Percentiles rank a stretch among this genome's conserved stretches.
Evolutionary conservation across 169 alveolate genomes (phyloP).

Genomic region (Eimeria praecox): DNA sequence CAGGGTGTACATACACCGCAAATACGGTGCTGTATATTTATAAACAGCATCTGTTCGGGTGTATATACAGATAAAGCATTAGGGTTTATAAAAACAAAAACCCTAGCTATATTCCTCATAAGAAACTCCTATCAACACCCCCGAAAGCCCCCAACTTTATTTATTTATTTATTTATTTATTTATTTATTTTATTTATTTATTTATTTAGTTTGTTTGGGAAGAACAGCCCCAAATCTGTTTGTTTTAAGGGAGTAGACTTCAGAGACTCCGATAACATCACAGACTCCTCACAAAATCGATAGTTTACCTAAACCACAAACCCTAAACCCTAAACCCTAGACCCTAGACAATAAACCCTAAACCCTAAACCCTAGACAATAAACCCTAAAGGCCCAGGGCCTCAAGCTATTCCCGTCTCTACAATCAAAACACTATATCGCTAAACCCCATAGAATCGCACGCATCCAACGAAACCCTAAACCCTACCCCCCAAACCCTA

Average conservation of each 20-base stretch:
- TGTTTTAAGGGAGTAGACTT: neutral
- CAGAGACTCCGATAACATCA: slow-evolving; percentile 50
- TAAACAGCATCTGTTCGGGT: neutral
- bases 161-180: neutral
- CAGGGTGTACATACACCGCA: slow-evolving; percentile 4
- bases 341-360: too few species aligned
- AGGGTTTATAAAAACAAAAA: neutral
- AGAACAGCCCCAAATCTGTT: slow-evolving; percentile 15
- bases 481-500: neutral
- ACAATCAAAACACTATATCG: too few species aligned
- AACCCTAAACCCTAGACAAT: neutral
- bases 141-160: neutral
- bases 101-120: neutral
- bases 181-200: neutral
- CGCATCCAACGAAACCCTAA: too few species aligned
- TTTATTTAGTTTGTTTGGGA: slow-evolving; percentile 10
- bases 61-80: neutral
- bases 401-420: too few species aligned
- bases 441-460: too few species aligned
- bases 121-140: neutral
- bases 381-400: neutral
- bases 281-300: slow-evolving; percentile 79
- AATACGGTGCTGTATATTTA: neutral
- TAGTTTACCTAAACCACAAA: slow-evolving; percentile 73
- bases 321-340: slow-evolving; percentile 28